These are phyloP conservation scores for Aspergillus intermedius DNA, from an alignment of 2,329 filamentous ascomycete genomes.

Conservation along the genomic window DNA sequence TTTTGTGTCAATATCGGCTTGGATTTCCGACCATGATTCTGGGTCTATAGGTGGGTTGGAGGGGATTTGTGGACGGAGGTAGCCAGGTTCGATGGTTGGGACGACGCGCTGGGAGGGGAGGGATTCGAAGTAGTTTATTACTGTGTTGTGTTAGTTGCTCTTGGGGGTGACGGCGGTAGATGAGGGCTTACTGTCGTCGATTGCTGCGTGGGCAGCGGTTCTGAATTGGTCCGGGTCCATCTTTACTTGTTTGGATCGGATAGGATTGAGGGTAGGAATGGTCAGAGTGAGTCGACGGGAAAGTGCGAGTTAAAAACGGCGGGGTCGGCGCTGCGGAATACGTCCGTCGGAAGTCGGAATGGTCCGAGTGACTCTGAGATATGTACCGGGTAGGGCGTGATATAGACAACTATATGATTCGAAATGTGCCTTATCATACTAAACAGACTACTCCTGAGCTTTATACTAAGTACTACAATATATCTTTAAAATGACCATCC, in stretches of 20 bases:
- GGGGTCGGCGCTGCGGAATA: neutral
- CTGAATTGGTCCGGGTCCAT: slow-evolving; percentile 80
- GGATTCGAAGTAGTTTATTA: slow-evolving; percentile 76
- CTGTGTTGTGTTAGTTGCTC: slow-evolving; percentile 40
- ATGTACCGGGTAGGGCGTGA: neutral
- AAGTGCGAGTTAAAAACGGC: neutral
- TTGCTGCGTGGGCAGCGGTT: slow-evolving; percentile 65
- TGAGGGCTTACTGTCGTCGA: slow-evolving; percentile 65
- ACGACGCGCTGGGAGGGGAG: slow-evolving; percentile 65
- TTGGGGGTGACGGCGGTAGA: neutral
- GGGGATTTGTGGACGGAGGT: slow-evolving; percentile 75
- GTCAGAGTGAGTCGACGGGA: neutral
- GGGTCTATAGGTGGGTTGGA: slow-evolving; percentile 58
- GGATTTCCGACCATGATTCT: slow-evolving; percentile 69
- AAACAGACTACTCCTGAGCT: too few species aligned
- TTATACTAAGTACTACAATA: too few species aligned
- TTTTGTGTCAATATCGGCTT: slow-evolving; percentile 72
- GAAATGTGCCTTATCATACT: too few species aligned
- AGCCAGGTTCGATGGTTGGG: slow-evolving; percentile 74
- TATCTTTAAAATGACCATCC: too few species aligned
- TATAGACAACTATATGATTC: neutral
- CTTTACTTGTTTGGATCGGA: neutral
- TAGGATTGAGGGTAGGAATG: neutral
- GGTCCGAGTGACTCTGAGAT: neutral
- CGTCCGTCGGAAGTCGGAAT: neutral